phyloP scores from a whole-genome alignment of 2,329 filamentous ascomycete genomes.

The Trichoderma aggressivum region DNA sequence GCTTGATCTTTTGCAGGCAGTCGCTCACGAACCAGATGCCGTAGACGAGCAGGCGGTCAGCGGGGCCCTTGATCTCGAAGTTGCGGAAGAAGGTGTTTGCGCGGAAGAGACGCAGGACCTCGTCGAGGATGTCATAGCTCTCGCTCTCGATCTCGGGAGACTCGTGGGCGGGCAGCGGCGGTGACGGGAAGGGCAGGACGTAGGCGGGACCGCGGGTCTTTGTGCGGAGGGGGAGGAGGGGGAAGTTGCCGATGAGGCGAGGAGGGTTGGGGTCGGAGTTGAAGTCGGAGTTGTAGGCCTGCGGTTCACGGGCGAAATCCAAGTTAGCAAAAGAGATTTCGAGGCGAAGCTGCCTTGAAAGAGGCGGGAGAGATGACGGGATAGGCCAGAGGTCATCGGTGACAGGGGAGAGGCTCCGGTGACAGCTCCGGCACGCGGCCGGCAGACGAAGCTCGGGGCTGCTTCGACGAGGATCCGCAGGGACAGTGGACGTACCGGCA shows the following conservation, averaged over 20 bases:
- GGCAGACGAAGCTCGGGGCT: neutral
- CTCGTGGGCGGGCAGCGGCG: conserved; percentile 56
- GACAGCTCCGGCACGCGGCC: neutral
- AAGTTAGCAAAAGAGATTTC: conserved; percentile 22
- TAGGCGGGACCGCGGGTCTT: conserved; percentile 94
- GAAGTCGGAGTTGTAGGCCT: conserved; percentile 99
- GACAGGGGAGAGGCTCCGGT: neutral
- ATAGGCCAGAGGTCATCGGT: neutral
- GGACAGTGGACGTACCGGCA: conserved; percentile 42
- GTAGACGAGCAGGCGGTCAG: conserved; percentile 92
- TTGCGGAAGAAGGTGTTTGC: conserved; percentile 99
- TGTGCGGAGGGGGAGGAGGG: conserved; percentile 89
- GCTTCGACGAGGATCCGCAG: conserved; percentile 9
- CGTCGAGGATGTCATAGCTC: conserved; percentile 94
- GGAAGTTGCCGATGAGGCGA: conserved; percentile 78
- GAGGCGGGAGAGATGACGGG: neutral
- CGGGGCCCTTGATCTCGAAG: conserved; percentile 96
- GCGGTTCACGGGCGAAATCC: conserved; percentile 18
- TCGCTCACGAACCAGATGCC: conserved; percentile 94
- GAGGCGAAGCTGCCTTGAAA: neutral
- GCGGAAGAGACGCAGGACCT: conserved; percentile 87
- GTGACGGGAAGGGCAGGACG: conserved; percentile 63
- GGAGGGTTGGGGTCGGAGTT: conserved; percentile 69
- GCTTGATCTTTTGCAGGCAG: conserved; percentile 82
- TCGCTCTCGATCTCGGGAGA: conserved; percentile 80